Evolutionary conservation across 768 basidiomycete genomes (phyloP), one percentile per base, ranked within the genome.

Genomic region (Chalciporus piperatus): DNA sequence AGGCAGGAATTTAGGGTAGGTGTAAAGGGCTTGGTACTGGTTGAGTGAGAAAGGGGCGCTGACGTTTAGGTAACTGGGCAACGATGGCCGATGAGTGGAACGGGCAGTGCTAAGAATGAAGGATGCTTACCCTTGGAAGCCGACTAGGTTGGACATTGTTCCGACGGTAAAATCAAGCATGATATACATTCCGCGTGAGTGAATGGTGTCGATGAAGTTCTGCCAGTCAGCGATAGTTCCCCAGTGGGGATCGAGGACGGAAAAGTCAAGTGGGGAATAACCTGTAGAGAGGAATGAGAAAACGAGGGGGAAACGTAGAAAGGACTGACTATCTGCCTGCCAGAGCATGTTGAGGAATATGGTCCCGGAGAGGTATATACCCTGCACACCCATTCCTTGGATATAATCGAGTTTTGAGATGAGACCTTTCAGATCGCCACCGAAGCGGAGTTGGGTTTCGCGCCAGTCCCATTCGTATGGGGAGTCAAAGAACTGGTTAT

Each of bases 271-370:
- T 4, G 93, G 90, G 22, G 94, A 97, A 67, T 96, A 97, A 70
- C 92, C 92, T 60, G 41, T 43, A 10, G 33, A 37, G 42, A 25
- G 50, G 51, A 57, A 6, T 23, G 47, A 25, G 35, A 37, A 40
- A 37, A 6, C 3, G 11, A 11, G 28, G 27, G 27, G 27, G 27
- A 27, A 39, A 48, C 12, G 40, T 33, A 32, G 17, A 32, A 23
- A 45, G 39, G 23, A 81, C 92, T 65, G 48, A 94, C 93, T 92
- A 79, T 96, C 93, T 4, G 92, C 88, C 65, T 94, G 87, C 93
- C 93, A 96, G n/a, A 92, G 71, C 93, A 94, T 94, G 78, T 96
- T 96, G 55, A 97, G 55, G 70, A 92, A 97, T 47, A 86, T 83
- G 1, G 94, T 97, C 47, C 94, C 94, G 20, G 94, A 92, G 66